Percentiles rank a stretch among this genome's conserved stretches.
These are phyloP conservation scores for Keithomyces neogunnii DNA, from an alignment of 2,329 filamentous ascomycete genomes.

Conservation along the genomic window DNA sequence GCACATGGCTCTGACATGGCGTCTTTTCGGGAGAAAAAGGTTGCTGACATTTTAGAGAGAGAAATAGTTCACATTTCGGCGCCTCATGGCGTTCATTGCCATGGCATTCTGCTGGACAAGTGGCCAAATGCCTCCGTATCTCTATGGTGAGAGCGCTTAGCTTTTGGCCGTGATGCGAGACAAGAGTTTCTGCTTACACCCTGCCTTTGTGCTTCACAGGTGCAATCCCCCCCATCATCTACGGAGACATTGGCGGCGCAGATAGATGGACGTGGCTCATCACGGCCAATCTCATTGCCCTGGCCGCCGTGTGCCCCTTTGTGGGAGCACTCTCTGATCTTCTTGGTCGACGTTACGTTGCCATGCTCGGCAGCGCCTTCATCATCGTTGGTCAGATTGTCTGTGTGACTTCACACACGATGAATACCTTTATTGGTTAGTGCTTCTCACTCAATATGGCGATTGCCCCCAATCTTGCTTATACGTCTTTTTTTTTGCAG, in stretches of 20 bases:
- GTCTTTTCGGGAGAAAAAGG: too few relatives aligned
- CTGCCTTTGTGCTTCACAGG: not conserved
- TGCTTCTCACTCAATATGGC: not conserved
- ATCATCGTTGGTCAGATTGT: constrained; percentile 53
- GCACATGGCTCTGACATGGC: too few relatives aligned
- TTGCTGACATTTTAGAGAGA: too few relatives aligned
- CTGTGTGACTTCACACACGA: constrained; percentile 45
- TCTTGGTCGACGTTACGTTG: constrained; percentile 52
- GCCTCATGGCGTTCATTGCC: too few relatives aligned
- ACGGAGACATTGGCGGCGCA: constrained; percentile 49
- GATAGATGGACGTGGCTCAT: constrained; percentile 56
- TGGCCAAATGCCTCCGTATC: too few relatives aligned
- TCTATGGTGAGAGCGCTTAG: too few relatives aligned
- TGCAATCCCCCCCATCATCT: constrained; percentile 30
- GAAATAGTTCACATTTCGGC: too few relatives aligned
- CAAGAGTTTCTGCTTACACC: too few relatives aligned
- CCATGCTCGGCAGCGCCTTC: constrained; percentile 41
- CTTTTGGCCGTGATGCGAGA: not conserved
- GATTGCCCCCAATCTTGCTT: too few relatives aligned
- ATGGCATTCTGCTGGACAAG: too few relatives aligned
- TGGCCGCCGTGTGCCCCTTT: constrained; percentile 51
- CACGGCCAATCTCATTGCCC: constrained; percentile 43
- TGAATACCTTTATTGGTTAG: constrained; percentile 54
- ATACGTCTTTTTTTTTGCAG: not conserved
- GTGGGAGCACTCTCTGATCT: constrained; percentile 59